Conservation (phyloP, 2,329 filamentous ascomycete species). For the Cryphonectria japonica region DNA sequence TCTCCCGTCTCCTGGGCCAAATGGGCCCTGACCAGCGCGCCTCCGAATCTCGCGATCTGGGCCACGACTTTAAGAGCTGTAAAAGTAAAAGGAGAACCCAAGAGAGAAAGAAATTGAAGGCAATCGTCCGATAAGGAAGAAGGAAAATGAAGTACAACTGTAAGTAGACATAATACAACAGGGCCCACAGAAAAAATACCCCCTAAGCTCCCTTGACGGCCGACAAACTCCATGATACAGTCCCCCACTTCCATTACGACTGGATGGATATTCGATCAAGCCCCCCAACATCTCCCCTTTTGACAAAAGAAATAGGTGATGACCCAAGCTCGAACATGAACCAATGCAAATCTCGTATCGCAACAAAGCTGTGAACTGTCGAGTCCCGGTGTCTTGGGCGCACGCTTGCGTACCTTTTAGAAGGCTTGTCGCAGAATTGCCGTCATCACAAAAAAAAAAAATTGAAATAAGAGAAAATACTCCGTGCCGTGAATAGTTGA, state of each 20-base stretch:
- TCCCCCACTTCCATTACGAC: background rate
- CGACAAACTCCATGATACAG: conserved; percentile 1
- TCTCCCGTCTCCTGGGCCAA: background rate
- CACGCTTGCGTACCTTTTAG: background rate
- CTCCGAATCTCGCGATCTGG: background rate
- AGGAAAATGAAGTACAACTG: background rate
- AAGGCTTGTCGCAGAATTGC: background rate
- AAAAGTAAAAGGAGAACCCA: no score
- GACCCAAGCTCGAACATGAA: background rate
- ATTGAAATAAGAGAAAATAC: background rate
- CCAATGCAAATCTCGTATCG: background rate
- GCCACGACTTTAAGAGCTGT: background rate
- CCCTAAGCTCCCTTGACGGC: background rate
- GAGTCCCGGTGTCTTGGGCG: background rate
- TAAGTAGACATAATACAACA: background rate
- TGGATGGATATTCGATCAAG: background rate
- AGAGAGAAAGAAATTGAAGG: background rate
- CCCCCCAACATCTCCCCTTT: background rate
- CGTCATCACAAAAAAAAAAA: background rate
- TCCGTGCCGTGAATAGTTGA: background rate
- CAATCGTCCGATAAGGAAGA: background rate
- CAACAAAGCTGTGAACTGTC: background rate
- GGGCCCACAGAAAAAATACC: background rate
- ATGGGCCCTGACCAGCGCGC: background rate
- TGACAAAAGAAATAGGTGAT: background rate